Evolutionary conservation across 257 asterid genomes (phyloP), one percentile per base, ranked within the genome.

Genomic region (Forsythia suspensa): DNA sequence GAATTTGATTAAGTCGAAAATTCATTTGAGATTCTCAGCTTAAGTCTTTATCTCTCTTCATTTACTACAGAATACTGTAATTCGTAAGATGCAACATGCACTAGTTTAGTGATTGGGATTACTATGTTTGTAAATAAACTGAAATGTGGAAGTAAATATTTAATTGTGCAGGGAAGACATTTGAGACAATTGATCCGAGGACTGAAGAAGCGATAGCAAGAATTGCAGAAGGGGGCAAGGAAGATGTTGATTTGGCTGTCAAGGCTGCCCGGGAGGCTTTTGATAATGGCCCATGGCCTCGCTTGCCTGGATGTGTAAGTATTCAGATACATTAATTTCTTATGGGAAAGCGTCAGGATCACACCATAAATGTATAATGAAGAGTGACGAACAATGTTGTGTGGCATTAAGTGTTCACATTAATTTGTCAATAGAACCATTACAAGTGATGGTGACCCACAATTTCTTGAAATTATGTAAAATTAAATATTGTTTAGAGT

Each of bases 251-350:
- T 81, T 78, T 88, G 80, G 94, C 92, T 3, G 94, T 90, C 1
- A 81, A 79, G 16, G 94, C 94, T 69, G 94, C 94, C 21, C 92
- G 94, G 18, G 74, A 85, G 41, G 94, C 92, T 44, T 90, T 90
- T 24, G 94, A 90, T 34, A 55, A 68, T 61, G 94, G 94, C 8
- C 89, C 90, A 0, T 90, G 94, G 94, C 94, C 94, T 59, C 90
- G 94, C 63, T 57, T 88, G 15, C 80, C 94, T 0, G 89, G 87
- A 40, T 59, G 69, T 6, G 92, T 90, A 77, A 77, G 89, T 80
- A 11, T 43, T 21, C 21, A 0, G 39, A 43, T 34, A 8, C 68
- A 10, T 20, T 39, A 13, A 8, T 1, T 46, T 68, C 65, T 15
- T 69, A 36, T 37, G 1, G 29, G 36, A 24, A 39, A 37, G 9